Evolutionary conservation across 495 filamentous ascomycete genomes (phyloP), one percentile per base, ranked within the genome.

Genomic region (Rostrohypoxylon terebratum): DNA sequence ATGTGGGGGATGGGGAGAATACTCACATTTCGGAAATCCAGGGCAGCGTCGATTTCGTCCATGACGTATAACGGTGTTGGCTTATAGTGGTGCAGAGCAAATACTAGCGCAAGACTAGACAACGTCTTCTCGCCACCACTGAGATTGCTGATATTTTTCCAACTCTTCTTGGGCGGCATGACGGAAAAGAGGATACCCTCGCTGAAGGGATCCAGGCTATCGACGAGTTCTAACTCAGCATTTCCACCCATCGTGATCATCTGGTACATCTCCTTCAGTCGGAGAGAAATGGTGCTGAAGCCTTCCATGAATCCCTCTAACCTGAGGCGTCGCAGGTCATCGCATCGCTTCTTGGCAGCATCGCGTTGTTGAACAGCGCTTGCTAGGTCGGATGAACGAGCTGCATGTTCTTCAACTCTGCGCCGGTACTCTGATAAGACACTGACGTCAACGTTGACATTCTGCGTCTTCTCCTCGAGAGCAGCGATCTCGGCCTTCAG

Each of bases 231-330:
- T 13, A 99, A 85, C 84, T 98, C 96, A 7, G 96, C 96, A 75
- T 99, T 99, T 45, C 96, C 96, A 68, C 96, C 96, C 96, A 99
- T 99, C 28, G 96, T 99, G 81, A 99, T 99, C 96, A 99, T 98
- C 81, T 98, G 96, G 83, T 99, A 99, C 96, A 99, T 99, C 80
- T 99, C 96, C 84, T 99, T 99, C 60, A 99, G 84, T 1, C 95
- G 91, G 20, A 97, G 83, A n/a, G 94, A 97, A 78, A 99, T 99
- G 61, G 87, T 90, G 78, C 90, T 90, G 82, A 98, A 98, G 25
- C 96, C 96, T 81, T 95, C 94, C 95, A 98, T 98, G 87, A 99
- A 99, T 55, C 96, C 96, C 69, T 97, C 95, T 8, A 98, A 83
- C 4, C 96, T 91, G 31, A 95, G 85, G 3, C 92, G 92, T 6